Evolutionary conservation across 352 stramenopile genomes (phyloP).

Genomic region (Pythium rhizo-oryzae): DNA sequence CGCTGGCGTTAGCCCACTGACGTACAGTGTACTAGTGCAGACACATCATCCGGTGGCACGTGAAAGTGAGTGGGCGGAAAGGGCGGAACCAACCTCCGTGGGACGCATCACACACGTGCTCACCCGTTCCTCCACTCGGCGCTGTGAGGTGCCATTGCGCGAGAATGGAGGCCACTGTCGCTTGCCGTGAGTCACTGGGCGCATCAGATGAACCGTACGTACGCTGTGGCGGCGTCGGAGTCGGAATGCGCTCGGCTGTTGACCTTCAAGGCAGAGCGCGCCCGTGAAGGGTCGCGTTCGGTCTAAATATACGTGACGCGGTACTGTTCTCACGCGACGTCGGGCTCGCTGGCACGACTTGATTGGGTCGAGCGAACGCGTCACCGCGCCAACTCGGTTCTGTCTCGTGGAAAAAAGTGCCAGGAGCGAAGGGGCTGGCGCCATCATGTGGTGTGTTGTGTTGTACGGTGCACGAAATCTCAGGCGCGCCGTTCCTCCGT

Average conservation of each 20-base stretch:
- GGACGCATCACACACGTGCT: too few species aligned
- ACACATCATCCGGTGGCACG: neutral
- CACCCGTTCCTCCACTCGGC: too few species aligned
- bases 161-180: too few species aligned
- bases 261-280: neutral
- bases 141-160: too few species aligned
- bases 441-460: neutral
- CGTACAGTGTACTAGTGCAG: neutral
- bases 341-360: constrained; percentile 13
- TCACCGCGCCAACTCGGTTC: constrained; percentile 5
- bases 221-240: neutral
- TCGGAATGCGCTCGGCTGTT: neutral
- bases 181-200: neutral
- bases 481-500: neutral
- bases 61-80: too few species aligned
- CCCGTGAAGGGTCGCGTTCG: constrained; percentile 5
- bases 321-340: neutral
- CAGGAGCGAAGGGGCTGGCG: neutral
- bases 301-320: neutral
- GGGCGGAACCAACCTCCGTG: neutral
- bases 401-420: neutral
- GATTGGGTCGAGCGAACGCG: constrained; percentile 23
- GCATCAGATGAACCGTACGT: neutral
- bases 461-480: neutral
- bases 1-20: constrained; percentile 5